phyloP scores from a whole-genome alignment of 2,329 filamentous ascomycete genomes.

The Cladobotryum mycophilum region DNA sequence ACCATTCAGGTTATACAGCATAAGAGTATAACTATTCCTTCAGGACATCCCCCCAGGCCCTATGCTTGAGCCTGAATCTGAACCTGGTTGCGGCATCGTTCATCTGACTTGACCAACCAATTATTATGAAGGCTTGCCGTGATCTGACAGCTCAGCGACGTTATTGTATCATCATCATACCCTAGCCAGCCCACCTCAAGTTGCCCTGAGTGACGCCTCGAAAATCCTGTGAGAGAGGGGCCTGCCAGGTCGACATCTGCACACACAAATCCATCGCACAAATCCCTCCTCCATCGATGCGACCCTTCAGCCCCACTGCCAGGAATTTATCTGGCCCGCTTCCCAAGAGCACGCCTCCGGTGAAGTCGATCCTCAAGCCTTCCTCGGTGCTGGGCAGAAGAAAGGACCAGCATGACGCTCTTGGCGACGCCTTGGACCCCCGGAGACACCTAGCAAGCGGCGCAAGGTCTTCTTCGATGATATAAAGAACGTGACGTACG shows the following conservation, averaged over 20 bases:
- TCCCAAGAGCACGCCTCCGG: conserved; percentile 33
- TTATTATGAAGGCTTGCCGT: conserved; percentile 1
- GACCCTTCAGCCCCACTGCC: conserved; percentile 30
- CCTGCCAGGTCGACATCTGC: neutral
- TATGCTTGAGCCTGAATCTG: conserved; percentile 1
- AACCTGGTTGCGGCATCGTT: neutral
- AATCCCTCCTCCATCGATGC: conserved; percentile 16
- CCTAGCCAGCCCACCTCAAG: neutral
- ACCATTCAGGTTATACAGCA: neutral
- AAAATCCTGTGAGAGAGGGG: neutral
- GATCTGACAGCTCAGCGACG: neutral
- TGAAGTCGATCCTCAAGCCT: conserved; percentile 49
- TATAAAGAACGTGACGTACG: conserved; percentile 50
- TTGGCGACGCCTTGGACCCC: conserved; percentile 33
- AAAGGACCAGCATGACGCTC: conserved; percentile 38
- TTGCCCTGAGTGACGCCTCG: neutral
- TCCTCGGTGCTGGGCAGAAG: conserved; percentile 39
- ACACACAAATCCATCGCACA: neutral
- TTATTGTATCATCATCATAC: conserved; percentile 1
- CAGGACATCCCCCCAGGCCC: neutral
- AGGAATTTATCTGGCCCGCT: conserved; percentile 28
- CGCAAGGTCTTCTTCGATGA: conserved; percentile 55
- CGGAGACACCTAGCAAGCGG: conserved; percentile 44
- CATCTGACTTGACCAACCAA: neutral
- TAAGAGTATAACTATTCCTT: neutral